phyloP scores from a whole-genome alignment of 495 filamentous ascomycete genomes.

The Tuber calosporum region DNA sequence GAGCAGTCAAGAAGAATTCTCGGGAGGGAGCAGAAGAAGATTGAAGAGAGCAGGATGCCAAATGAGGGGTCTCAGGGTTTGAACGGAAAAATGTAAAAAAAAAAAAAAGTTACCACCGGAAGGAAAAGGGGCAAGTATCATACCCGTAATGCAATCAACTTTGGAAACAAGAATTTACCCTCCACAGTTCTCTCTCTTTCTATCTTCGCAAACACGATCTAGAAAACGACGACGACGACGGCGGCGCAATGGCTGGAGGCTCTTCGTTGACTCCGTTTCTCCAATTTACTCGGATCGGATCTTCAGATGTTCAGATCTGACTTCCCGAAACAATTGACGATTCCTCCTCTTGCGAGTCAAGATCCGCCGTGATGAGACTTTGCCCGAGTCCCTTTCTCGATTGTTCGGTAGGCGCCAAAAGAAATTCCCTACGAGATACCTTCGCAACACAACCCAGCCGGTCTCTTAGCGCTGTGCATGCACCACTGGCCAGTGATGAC shows the following conservation, averaged over 20 bases:
- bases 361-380: background rate
- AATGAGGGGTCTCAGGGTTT: background rate
- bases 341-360: constrained; percentile 7
- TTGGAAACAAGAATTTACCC: background rate
- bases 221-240: background rate
- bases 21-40: background rate
- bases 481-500: constrained; percentile 33
- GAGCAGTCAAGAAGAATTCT: background rate
- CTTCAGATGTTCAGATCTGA: background rate
- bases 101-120: background rate
- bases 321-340: constrained; percentile 1
- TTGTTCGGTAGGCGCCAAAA: background rate
- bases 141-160: background rate
- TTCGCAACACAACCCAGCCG: constrained; percentile 42
- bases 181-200: background rate
- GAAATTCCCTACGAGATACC: constrained; percentile 38
- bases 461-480: constrained; percentile 41
- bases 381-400: background rate
- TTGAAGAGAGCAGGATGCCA: background rate
- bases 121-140: background rate
- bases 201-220: background rate
- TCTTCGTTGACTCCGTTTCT: background rate
- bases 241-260: background rate
- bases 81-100: background rate
- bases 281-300: constrained; percentile 3